Evolutionary conservation across 2,329 filamentous ascomycete species (phyloP).

Genomic region (Fusarium sarcochroum): DNA sequence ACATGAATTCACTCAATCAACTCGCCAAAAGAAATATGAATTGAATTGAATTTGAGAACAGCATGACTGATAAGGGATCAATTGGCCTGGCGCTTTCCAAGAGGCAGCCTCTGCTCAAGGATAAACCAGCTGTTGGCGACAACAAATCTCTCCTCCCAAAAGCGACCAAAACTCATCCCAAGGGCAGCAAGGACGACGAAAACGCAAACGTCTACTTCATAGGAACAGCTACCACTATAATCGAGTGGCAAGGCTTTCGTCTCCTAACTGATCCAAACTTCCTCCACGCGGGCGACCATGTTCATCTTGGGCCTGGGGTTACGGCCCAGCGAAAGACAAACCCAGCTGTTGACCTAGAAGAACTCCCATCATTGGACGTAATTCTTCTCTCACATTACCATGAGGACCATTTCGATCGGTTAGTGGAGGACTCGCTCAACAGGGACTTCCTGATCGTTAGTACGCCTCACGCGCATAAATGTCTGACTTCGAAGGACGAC

Average conservation of each 20-base stretch:
- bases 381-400: constrained; percentile 77
- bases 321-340: constrained; percentile 68
- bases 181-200: constrained; percentile 25
- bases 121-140: constrained; percentile 11
- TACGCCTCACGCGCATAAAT: constrained; percentile 71
- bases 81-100: constrained; percentile 20
- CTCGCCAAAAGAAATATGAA: background rate
- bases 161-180: constrained; percentile 33
- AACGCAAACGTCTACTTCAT: constrained; percentile 64
- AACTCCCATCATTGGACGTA: constrained; percentile 70
- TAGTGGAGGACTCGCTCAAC: constrained; percentile 56
- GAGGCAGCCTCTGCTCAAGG: constrained; percentile 30
- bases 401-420: constrained; percentile 61
- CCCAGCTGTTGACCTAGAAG: constrained; percentile 71
- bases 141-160: constrained; percentile 22
- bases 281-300: constrained; percentile 74
- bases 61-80: constrained; percentile 28
- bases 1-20: background rate
- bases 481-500: constrained; percentile 62
- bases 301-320: constrained; percentile 76
- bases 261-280: constrained; percentile 75
- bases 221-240: constrained; percentile 69
- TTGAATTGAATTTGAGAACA: background rate
- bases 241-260: constrained; percentile 67
- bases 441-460: constrained; percentile 73